These are phyloP conservation scores for Boletus fagicola DNA, from an alignment of 768 basidiomycete species.

Conservation along the genomic window DNA sequence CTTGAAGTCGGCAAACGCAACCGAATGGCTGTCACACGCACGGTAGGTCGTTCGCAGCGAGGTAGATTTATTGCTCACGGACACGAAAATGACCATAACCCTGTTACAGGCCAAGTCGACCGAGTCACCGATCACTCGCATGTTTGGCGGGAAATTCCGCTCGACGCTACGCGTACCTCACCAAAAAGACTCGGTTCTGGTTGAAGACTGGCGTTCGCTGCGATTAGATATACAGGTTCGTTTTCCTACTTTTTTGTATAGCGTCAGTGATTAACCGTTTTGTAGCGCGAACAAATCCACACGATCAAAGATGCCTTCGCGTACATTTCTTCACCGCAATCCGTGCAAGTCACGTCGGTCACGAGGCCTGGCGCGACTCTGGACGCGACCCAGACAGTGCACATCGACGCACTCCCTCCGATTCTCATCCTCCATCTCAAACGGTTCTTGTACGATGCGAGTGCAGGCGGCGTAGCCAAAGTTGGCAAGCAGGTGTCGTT, in stretches of 20 bases:
- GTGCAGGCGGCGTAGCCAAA: constrained; percentile 78
- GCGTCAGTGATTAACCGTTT: background rate
- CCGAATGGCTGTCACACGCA: constrained; percentile 72
- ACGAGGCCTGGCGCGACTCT: constrained; percentile 55
- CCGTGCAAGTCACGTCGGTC: constrained; percentile 67
- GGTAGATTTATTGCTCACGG: background rate
- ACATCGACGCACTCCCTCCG: constrained; percentile 80
- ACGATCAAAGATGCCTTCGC: constrained; percentile 82
- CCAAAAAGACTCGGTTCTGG: constrained; percentile 80
- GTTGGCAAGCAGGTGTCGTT: constrained; percentile 79
- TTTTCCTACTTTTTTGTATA: background rate
- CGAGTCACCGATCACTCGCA: constrained; percentile 85
- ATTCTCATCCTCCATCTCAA: constrained; percentile 89
- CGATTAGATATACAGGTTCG: constrained; percentile 84
- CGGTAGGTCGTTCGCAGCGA: constrained; percentile 46
- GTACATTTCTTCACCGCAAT: constrained; percentile 74
- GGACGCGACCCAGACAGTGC: constrained; percentile 70
- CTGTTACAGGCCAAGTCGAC: constrained; percentile 61
- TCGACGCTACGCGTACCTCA: constrained; percentile 79
- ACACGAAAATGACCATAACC: constrained; percentile 5
- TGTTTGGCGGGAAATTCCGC: constrained; percentile 93
- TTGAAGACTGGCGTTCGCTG: constrained; percentile 90
- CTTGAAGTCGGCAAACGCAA: constrained; percentile 91
- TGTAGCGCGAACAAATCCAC: constrained; percentile 66
- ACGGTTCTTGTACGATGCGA: constrained; percentile 82